phyloP scores from a whole-genome alignment of 108 stramenopile genomes.

The Cyclostephanos tholiformis region DNA sequence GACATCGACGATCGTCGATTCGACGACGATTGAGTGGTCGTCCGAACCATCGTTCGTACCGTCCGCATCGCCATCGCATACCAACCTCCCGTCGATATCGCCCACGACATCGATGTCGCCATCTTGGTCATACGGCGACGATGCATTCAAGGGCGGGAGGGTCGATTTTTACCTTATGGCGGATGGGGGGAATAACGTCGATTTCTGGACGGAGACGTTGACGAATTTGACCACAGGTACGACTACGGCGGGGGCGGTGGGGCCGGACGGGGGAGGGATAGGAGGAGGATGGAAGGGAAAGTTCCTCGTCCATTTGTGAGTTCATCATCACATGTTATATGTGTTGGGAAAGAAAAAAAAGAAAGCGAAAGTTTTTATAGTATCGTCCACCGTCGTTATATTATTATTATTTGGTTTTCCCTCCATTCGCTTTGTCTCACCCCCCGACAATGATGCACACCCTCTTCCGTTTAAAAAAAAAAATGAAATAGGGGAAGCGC shows the following conservation, averaged over 20 bases:
- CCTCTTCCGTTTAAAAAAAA: too few species aligned
- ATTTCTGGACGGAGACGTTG: constrained; percentile 17
- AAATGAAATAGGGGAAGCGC: constrained; percentile 27
- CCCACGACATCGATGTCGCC: constrained; percentile 7
- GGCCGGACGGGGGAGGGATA: too few species aligned
- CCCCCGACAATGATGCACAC: too few species aligned
- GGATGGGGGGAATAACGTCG: constrained; percentile 20
- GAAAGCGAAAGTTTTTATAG: too few species aligned
- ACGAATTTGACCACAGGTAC: not conserved
- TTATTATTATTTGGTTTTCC: too few species aligned
- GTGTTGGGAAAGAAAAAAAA: too few species aligned
- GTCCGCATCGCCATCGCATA: not conserved
- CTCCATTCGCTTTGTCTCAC: too few species aligned
- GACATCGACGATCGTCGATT: not conserved
- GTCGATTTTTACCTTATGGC: constrained; percentile 37
- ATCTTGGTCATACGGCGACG: constrained; percentile 4
- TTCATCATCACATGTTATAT: too few species aligned
- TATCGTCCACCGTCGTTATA: too few species aligned
- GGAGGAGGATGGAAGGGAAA: not conserved
- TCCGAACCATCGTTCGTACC: not conserved
- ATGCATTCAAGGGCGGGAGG: constrained; percentile 5
- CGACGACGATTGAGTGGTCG: not conserved
- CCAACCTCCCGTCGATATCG: not conserved
- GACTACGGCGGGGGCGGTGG: too few species aligned
- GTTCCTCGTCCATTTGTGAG: constrained; percentile 41